A percentile compares a stretch with the other conserved stretches of the same genome.
Evolutionary conservation across 805 yeast species (phyloP).

Genomic region (Pichia heedii): DNA sequence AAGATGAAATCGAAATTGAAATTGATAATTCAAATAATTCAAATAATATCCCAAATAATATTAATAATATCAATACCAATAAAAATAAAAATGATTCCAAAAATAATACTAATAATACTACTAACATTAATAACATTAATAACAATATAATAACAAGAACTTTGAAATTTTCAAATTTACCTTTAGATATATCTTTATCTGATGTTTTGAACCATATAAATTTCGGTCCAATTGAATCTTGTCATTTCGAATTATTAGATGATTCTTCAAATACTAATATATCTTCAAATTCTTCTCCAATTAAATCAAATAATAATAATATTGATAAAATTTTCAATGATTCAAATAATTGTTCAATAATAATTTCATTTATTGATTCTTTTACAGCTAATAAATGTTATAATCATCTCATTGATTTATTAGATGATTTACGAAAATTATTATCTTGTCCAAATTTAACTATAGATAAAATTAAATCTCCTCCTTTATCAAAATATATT

Average conservation of each 20-base stretch:
- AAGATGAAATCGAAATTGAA: too few species aligned
- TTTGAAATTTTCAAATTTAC: conserved; percentile 15
- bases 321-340: too few species aligned
- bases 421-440: conserved; percentile 18
- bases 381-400: conserved; percentile 18
- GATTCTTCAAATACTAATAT: conserved; percentile 5
- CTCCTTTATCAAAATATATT: conserved; percentile 22
- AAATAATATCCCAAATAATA: not conserved
- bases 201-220: conserved; percentile 36
- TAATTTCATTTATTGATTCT: conserved; percentile 20
- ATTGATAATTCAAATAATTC: too few species aligned
- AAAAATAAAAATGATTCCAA: not conserved
- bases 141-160: conserved; percentile 12
- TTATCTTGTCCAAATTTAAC: conserved; percentile 32
- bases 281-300: not conserved
- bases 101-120: not conserved
- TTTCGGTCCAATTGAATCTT: conserved; percentile 56
- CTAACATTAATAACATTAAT: not conserved
- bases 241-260: conserved; percentile 27
- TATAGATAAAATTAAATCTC: conserved; percentile 25
- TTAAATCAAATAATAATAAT: too few species aligned
- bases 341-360: conserved; percentile 2
- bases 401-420: conserved; percentile 7
- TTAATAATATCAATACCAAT: not conserved
- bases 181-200: conserved; percentile 12